Percentiles rank a stretch among this genome's conserved stretches.
Evolutionary conservation across 257 asterid species (phyloP).

Genomic region (Vinca minor): DNA sequence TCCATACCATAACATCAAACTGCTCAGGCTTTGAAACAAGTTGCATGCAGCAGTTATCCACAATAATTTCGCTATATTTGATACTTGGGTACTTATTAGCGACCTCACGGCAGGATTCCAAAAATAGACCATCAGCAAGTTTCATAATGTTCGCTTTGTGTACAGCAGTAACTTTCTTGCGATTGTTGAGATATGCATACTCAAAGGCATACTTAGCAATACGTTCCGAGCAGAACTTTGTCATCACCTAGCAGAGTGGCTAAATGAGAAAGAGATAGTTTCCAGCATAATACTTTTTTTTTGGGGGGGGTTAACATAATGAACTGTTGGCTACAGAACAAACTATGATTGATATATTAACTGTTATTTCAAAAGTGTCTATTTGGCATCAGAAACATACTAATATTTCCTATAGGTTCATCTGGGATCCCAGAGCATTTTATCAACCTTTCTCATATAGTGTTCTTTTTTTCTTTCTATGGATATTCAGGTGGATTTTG

Average conservation of each 20-base stretch:
- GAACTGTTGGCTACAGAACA: background rate
- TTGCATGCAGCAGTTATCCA: conserved; percentile 99
- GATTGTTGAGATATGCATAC: conserved; percentile 94
- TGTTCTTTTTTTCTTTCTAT: background rate
- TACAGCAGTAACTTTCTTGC: conserved; percentile 92
- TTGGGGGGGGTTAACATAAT: no score
- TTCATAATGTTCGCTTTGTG: conserved; percentile 99
- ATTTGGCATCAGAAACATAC: background rate
- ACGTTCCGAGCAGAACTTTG: conserved; percentile 94
- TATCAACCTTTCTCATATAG: no score
- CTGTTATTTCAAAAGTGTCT: background rate
- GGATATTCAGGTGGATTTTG: background rate
- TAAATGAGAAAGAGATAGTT: conserved; percentile 25
- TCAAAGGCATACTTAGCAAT: conserved; percentile 95
- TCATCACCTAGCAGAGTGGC: conserved; percentile 60
- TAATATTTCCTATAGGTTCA: background rate
- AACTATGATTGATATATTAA: background rate
- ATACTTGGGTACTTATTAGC: conserved; percentile 90
- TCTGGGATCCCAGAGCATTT: background rate
- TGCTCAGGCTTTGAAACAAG: conserved; percentile 99
- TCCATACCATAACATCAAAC: conserved; percentile 89
- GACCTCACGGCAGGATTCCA: conserved; percentile 91
- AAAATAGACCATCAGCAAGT: conserved; percentile 94
- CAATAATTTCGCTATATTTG: conserved; percentile 82
- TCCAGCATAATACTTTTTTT: background rate